A percentile compares a stretch with the other conserved stretches of the same genome.
Conservation (phyloP, 305 asterid species). For the Nicotiana rustica region DNA sequence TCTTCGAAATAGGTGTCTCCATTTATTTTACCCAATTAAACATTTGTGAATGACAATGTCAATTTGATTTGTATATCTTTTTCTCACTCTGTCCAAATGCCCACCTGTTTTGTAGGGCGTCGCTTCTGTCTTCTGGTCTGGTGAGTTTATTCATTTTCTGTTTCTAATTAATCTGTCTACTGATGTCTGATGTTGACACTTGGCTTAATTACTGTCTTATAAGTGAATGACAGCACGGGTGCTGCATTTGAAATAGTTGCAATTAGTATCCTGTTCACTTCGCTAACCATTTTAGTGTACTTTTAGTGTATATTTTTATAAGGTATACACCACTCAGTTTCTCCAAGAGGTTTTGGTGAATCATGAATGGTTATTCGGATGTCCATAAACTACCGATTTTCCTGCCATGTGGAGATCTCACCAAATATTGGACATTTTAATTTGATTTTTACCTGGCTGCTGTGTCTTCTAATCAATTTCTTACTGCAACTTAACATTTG, state of each 20-base stretch:
- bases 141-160: constrained; percentile 53
- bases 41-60: constrained; percentile 6
- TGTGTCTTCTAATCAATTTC: background rate
- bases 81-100: constrained; percentile 39
- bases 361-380: background rate
- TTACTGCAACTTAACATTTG: constrained; percentile 5
- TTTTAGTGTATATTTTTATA: background rate
- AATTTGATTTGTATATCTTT: constrained; percentile 6
- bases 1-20: constrained; percentile 64
- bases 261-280: constrained; percentile 3
- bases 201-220: background rate
- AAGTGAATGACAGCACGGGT: background rate
- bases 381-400: background rate
- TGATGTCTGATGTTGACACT: constrained; percentile 12
- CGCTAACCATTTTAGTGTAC: constrained; percentile 19
- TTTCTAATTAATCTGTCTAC: background rate
- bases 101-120: constrained; percentile 68
- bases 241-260: background rate
- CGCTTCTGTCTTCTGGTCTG: constrained; percentile 66
- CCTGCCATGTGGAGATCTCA: constrained; percentile 17
- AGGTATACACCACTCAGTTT: constrained; percentile 9
- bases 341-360: background rate
- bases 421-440: constrained; percentile 24
- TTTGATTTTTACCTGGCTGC: constrained; percentile 16
- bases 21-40: background rate